phyloP scores from a whole-genome alignment of 192 early-diverging fungal genomes.

The Mortierella alpina region DNA sequence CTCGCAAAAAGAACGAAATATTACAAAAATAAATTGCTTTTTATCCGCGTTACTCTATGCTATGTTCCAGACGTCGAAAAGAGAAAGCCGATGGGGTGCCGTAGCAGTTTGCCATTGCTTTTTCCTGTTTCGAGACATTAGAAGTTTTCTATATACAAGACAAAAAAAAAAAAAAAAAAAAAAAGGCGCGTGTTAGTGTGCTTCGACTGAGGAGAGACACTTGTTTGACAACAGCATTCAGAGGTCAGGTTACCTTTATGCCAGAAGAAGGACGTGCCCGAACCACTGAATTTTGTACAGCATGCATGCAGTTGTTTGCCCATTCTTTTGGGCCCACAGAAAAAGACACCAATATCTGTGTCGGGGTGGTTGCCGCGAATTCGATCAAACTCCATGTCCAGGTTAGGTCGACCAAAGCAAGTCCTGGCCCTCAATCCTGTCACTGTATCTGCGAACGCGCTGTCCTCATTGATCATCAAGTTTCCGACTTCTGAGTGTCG shows the following conservation, averaged over 20 bases:
- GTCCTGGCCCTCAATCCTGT: slow-evolving; percentile 59
- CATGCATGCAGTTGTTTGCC: slow-evolving; percentile 53
- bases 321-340: slow-evolving; percentile 79
- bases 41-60: neutral
- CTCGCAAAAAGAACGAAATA: neutral
- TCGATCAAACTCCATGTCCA: slow-evolving; percentile 57
- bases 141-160: slow-evolving; percentile 28
- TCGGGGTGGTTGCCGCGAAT: slow-evolving; percentile 58
- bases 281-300: slow-evolving; percentile 53
- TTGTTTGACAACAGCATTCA: neutral
- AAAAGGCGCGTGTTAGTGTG: neutral
- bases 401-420: slow-evolving; percentile 61
- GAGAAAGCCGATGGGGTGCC: neutral
- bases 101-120: neutral
- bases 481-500: slow-evolving; percentile 72
- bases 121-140: slow-evolving; percentile 1
- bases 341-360: slow-evolving; percentile 80
- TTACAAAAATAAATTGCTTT: neutral
- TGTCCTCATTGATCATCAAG: slow-evolving; percentile 65
- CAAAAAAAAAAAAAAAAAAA: neutral
- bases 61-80: neutral
- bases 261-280: slow-evolving; percentile 47
- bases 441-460: slow-evolving; percentile 58
- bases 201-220: neutral
- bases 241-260: slow-evolving; percentile 31